Evolutionary conservation across 345 rosid species (phyloP).

Genomic region (Bruguiera parviflora): DNA sequence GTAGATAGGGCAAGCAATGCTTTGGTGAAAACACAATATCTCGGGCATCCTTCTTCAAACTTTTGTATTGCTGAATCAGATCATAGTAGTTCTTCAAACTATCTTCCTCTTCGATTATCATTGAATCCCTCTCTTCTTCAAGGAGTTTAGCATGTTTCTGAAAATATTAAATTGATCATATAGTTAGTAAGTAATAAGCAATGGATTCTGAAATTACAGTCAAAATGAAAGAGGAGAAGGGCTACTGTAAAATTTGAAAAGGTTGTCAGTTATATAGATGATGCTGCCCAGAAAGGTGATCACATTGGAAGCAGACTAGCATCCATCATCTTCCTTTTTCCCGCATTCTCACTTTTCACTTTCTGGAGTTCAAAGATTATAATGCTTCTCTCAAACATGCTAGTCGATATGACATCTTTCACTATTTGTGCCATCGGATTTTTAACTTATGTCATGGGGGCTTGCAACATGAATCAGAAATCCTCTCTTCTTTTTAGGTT

Average conservation of each 20-base stretch:
- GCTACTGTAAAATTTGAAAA: not conserved
- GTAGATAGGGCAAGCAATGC: constrained; percentile 79
- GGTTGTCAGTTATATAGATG: not conserved
- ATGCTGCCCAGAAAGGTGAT: not conserved
- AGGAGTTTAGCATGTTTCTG: constrained; percentile 78
- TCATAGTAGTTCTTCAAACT: constrained; percentile 73
- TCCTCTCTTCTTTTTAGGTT: no score
- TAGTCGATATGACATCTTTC: no score
- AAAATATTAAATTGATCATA: constrained; percentile 13
- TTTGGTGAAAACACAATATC: constrained; percentile 77
- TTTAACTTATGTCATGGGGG: no score
- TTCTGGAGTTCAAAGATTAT: not conserved
- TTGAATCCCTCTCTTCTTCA: constrained; percentile 83
- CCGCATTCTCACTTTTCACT: not conserved
- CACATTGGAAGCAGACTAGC: not conserved
- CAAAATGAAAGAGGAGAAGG: not conserved
- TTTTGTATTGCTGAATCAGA: constrained; percentile 65
- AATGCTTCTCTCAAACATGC: no score
- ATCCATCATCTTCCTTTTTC: not conserved
- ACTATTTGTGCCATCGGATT: no score
- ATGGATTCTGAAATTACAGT: not conserved
- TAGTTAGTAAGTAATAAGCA: not conserved
- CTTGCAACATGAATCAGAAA: no score
- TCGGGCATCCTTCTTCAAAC: constrained; percentile 70
- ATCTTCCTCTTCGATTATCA: constrained; percentile 92